Evolutionary conservation across 2,329 filamentous ascomycete genomes (phyloP).

Genomic region (Hortaea sp.): DNA sequence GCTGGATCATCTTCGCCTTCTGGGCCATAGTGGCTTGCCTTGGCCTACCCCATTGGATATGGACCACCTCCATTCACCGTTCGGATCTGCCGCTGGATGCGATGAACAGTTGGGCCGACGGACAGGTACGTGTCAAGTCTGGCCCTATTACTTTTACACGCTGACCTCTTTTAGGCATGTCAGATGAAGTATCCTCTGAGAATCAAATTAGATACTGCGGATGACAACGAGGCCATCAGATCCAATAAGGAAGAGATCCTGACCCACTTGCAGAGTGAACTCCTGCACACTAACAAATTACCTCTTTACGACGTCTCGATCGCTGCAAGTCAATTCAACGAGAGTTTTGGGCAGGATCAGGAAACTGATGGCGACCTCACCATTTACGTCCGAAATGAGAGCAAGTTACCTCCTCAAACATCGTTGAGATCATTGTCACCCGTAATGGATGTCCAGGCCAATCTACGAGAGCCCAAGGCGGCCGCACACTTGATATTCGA

Average conservation of each 20-base stretch:
- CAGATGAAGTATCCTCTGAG: constrained; percentile 78
- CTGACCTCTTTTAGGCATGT: constrained; percentile 42
- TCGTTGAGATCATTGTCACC: constrained; percentile 60
- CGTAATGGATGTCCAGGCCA: constrained; percentile 58
- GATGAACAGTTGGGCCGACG: constrained; percentile 89
- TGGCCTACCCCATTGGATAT: constrained; percentile 91
- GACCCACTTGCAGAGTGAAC: not conserved
- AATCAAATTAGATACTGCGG: constrained; percentile 59
- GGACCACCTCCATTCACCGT: constrained; percentile 84
- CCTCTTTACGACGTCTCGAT: constrained; percentile 73
- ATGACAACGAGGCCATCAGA: not conserved
- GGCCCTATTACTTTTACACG: not conserved
- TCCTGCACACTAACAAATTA: constrained; percentile 53
- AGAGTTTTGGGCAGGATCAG: not conserved
- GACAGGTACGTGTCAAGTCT: constrained; percentile 51
- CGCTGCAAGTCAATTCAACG: constrained; percentile 1
- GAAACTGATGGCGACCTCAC: not conserved
- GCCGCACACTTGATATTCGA: constrained; percentile 60
- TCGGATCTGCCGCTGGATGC: constrained; percentile 70
- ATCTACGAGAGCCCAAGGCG: constrained; percentile 39
- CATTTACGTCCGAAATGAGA: not conserved
- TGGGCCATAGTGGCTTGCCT: constrained; percentile 78
- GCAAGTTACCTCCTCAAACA: constrained; percentile 30
- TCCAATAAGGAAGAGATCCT: constrained; percentile 29
- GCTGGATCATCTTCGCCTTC: constrained; percentile 72